These are phyloP conservation scores for Coemansia sp. DNA, from an alignment of 371 early-diverging fungal genomes.

Conservation along the genomic window DNA sequence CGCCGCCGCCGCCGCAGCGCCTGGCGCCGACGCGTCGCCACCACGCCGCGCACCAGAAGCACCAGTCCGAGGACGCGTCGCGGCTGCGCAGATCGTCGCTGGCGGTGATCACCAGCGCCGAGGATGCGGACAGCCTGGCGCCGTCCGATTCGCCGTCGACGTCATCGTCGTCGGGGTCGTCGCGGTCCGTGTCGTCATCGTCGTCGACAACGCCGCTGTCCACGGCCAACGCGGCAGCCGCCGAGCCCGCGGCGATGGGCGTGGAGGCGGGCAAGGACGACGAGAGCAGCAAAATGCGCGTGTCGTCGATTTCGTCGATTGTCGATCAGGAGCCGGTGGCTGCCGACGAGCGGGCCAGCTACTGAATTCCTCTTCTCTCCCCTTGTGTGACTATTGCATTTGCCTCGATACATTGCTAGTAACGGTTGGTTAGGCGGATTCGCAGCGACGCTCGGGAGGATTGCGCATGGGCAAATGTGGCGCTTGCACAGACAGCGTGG, in stretches of 20 bases:
- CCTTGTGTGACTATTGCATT: neutral
- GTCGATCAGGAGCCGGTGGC: slow-evolving; percentile 11
- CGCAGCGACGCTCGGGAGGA: too few species aligned
- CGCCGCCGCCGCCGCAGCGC: slow-evolving; percentile 9
- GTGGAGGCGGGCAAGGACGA: neutral
- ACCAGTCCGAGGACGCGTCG: slow-evolving; percentile 3
- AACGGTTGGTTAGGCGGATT: too few species aligned
- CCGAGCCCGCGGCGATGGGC: slow-evolving; percentile 2
- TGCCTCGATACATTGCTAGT: neutral
- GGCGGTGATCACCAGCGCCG: slow-evolving; percentile 14
- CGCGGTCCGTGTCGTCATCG: slow-evolving; percentile 1
- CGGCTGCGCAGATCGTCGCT: slow-evolving; percentile 25
- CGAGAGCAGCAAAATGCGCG: slow-evolving; percentile 8
- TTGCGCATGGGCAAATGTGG: too few species aligned
- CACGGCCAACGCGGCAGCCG: neutral
- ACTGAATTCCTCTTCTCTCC: neutral
- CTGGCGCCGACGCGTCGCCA: neutral
- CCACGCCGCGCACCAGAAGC: slow-evolving; percentile 14
- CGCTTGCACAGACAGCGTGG: too few species aligned
- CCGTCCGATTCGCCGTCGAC: slow-evolving; percentile 13
- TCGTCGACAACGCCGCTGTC: neutral
- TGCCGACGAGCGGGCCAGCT: neutral
- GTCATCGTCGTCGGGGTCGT: slow-evolving; percentile 17
- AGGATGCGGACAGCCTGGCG: slow-evolving; percentile 3
- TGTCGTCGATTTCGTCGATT: slow-evolving; percentile 26